Percentiles rank a stretch among this genome's conserved stretches.
Conservation (phyloP, 1,284 basidiomycete genomes). For the Naganishia albida region DNA sequence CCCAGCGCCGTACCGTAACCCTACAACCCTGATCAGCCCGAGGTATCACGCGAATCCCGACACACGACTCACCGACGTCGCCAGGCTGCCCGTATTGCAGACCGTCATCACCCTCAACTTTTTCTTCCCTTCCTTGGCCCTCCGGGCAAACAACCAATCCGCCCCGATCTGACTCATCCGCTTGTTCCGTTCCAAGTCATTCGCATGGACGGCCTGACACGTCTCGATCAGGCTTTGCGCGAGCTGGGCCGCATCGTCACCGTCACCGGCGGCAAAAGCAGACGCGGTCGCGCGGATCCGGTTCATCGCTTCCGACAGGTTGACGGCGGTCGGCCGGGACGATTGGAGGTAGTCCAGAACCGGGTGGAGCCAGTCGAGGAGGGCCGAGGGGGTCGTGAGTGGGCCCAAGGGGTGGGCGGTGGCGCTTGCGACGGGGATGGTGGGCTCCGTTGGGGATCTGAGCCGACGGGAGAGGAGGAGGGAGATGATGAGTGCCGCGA, state of each 20-base stretch:
- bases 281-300: constrained; percentile 60
- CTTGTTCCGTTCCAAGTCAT: constrained; percentile 80
- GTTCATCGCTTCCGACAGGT: constrained; percentile 78
- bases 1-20: constrained; percentile 92
- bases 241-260: constrained; percentile 54
- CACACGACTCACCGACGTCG: constrained; percentile 70
- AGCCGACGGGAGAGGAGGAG: constrained; percentile 44
- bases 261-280: constrained; percentile 2
- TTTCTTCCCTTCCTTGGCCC: constrained; percentile 52
- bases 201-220: constrained; percentile 65
- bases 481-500: constrained; percentile 77
- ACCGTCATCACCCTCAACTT: constrained; percentile 80
- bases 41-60: neutral
- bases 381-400: constrained; percentile 57
- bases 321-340: constrained; percentile 90
- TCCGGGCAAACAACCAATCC: constrained; percentile 71
- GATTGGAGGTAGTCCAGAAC: constrained; percentile 73
- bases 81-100: constrained; percentile 92
- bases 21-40: constrained; percentile 52
- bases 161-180: constrained; percentile 78
- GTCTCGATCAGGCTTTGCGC: constrained; percentile 62
- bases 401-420: constrained; percentile 55
- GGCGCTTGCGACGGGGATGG: constrained; percentile 54
- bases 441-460: constrained; percentile 12
- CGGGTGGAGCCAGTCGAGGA: constrained; percentile 61